Evolutionary conservation across 1,284 basidiomycete genomes (phyloP), one percentile per base, ranked within the genome.

Genomic region (Cryptococcus sp.): DNA sequence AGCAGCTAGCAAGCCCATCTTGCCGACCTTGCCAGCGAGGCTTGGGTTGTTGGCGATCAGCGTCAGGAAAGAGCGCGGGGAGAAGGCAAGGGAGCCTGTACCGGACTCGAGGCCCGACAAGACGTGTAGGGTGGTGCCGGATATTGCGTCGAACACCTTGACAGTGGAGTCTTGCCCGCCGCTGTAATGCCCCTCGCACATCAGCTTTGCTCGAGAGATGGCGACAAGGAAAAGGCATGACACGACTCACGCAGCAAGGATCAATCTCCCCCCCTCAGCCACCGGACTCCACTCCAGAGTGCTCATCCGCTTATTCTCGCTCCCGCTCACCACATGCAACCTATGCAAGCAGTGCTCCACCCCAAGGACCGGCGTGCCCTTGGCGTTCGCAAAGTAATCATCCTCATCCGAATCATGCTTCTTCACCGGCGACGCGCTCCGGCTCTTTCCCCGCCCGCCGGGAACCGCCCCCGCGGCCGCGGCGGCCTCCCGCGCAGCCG

Each of bases 151-250:
- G 60, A 72, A 76, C 3, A 76, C 48, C 50, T 71, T 71, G 36
- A 75, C 67, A 0, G 72, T 71, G 1, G 72, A 68, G 39, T 76
- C 74, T 54, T 73, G 70, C 1, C 69, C 72, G 3, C 72, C 74
- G 35, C 47, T 35, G 18, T 33, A 38, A 15, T 33, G 28, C n/a
- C n/a, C n/a, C n/a, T n/a, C n/a, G n/a, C n/a, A n/a, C 28, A 33
- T 33, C 28, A 33, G 24, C 21, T 11, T 35, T 16, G 13, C 33
- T 21, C 36, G 23, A 11, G 23, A 21, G 15, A 33, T 7, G 2
- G 48, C 60, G 57, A 46, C 18, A 47, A 7, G 13, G n/a, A 40
- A 18, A 4, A 12, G 16, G 52, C 7, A 16, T 13, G 23, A 36
- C 40, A 1, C 24, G 15, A 72, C 73, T 68, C 51, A 76, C 72